Percentiles rank a stretch among this genome's conserved stretches.
phyloP scores from a whole-genome alignment of 306 rosid genomes.

The Fragaria ananassa region DNA sequence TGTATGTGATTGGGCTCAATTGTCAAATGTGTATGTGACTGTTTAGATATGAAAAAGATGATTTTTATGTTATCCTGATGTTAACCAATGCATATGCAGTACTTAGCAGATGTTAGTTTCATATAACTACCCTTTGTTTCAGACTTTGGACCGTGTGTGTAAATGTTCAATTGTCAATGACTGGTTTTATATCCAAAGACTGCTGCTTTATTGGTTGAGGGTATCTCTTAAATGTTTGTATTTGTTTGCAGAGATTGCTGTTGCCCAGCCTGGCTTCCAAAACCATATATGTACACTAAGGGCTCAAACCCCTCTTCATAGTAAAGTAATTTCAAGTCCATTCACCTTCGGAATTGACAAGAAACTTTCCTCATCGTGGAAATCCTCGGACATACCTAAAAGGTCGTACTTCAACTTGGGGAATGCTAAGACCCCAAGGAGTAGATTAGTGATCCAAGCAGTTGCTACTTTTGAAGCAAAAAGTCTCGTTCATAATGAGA shows the following conservation, averaged over 20 bases:
- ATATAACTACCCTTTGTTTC: not conserved
- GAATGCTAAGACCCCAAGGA: slow-evolving; percentile 27
- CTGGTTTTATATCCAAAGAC: not conserved
- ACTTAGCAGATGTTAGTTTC: not conserved
- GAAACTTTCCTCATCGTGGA: slow-evolving; percentile 41
- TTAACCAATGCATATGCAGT: not conserved
- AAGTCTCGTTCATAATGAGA: slow-evolving; percentile 29
- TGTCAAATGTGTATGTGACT: not conserved
- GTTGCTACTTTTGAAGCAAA: slow-evolving; percentile 69
- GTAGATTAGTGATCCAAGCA: slow-evolving; percentile 48
- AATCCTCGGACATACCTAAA: slow-evolving; percentile 28
- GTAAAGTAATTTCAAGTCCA: slow-evolving; percentile 34
- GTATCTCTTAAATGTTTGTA: not conserved
- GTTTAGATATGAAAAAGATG: not conserved
- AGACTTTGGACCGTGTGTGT: not conserved
- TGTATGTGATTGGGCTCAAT: not conserved
- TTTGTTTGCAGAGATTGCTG: slow-evolving; percentile 58
- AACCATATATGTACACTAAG: slow-evolving; percentile 36
- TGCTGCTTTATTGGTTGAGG: slow-evolving; percentile 9
- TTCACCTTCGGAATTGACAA: slow-evolving; percentile 36
- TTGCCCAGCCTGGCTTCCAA: slow-evolving; percentile 64
- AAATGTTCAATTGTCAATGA: not conserved
- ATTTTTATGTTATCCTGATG: not conserved
- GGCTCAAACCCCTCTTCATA: slow-evolving; percentile 37
- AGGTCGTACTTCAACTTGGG: slow-evolving; percentile 28